Evolutionary conservation across 495 filamentous ascomycete genomes (phyloP).

Genomic region (Darksidea phi): DNA sequence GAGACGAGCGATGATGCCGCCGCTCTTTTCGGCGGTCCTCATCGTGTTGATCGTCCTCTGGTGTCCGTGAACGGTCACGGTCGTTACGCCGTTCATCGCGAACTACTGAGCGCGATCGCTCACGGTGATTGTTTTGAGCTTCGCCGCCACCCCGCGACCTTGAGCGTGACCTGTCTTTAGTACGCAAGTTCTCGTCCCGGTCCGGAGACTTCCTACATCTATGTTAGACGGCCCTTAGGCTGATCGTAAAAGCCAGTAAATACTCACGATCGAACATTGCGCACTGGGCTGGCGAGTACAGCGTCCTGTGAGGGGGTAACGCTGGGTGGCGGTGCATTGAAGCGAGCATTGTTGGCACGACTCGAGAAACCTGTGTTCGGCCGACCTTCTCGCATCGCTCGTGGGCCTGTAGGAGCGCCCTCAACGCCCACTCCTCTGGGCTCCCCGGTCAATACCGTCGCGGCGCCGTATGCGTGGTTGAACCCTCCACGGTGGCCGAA

Average conservation of each 20-base stretch:
- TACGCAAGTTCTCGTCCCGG: slow-evolving; percentile 26
- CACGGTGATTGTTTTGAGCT: slow-evolving; percentile 40
- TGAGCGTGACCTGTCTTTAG: slow-evolving; percentile 22
- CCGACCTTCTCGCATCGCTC: slow-evolving; percentile 85
- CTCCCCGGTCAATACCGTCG: slow-evolving; percentile 39
- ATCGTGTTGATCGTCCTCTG: slow-evolving; percentile 50
- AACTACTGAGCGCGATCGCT: slow-evolving; percentile 46
- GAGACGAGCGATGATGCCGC: slow-evolving; percentile 46
- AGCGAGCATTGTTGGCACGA: slow-evolving; percentile 28
- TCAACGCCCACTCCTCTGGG: slow-evolving; percentile 61
- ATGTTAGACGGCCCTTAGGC: neutral
- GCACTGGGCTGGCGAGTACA: slow-evolving; percentile 6
- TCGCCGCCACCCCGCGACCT: slow-evolving; percentile 25
- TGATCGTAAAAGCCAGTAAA: neutral
- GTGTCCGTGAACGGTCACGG: slow-evolving; percentile 57
- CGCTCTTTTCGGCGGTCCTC: slow-evolving; percentile 50
- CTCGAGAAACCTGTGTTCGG: slow-evolving; percentile 67
- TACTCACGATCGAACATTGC: slow-evolving; percentile 42
- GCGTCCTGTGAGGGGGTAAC: slow-evolving; percentile 13
- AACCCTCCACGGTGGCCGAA: slow-evolving; percentile 23
- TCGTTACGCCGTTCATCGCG: slow-evolving; percentile 56
- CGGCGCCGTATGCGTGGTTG: slow-evolving; percentile 28
- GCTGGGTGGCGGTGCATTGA: neutral
- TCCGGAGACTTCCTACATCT: slow-evolving; percentile 14
- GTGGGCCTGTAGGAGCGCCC: slow-evolving; percentile 86